These are phyloP conservation scores for Aspergillus thermomutatus DNA, from an alignment of 2,329 filamentous ascomycete genomes.

Conservation along the genomic window DNA sequence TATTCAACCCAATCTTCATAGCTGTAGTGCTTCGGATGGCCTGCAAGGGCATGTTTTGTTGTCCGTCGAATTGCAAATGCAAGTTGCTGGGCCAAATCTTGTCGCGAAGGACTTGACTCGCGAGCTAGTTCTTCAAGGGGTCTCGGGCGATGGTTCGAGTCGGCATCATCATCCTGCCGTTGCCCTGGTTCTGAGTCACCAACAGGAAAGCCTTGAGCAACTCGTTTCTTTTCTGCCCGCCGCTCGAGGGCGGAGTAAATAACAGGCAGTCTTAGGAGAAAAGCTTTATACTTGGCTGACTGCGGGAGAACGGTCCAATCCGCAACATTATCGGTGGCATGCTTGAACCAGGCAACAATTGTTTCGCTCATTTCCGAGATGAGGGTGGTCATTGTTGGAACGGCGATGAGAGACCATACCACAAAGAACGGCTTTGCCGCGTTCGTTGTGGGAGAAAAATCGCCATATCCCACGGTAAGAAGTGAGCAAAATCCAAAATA, in stretches of 20 bases:
- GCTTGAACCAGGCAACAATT: slow-evolving; percentile 64
- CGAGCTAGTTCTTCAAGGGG: slow-evolving; percentile 47
- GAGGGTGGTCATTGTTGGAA: slow-evolving; percentile 84
- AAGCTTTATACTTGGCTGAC: slow-evolving; percentile 52
- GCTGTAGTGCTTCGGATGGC: slow-evolving; percentile 59
- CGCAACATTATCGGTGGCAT: slow-evolving; percentile 57
- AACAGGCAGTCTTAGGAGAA: slow-evolving; percentile 46
- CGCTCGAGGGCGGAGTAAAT: slow-evolving; percentile 38
- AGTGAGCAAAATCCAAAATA: slow-evolving; percentile 85
- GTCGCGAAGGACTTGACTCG: slow-evolving; percentile 48
- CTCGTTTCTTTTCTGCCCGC: slow-evolving; percentile 42
- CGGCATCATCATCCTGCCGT: slow-evolving; percentile 7
- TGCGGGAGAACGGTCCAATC: slow-evolving; percentile 66
- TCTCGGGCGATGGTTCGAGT: slow-evolving; percentile 7
- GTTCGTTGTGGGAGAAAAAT: slow-evolving; percentile 72
- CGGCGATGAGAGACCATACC: slow-evolving; percentile 82
- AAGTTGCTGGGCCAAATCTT: slow-evolving; percentile 59
- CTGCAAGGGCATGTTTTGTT: slow-evolving; percentile 5
- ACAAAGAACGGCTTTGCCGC: slow-evolving; percentile 82
- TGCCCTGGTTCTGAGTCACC: slow-evolving; percentile 31
- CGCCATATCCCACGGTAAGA: slow-evolving; percentile 84
- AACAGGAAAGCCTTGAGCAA: slow-evolving; percentile 48
- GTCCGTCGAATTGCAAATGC: slow-evolving; percentile 68
- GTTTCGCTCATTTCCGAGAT: slow-evolving; percentile 83
- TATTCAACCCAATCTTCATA: slow-evolving; percentile 89